Base-by-base conservation (phyloP, 2,329 filamentous ascomycete genomes). In the Cladosporium sp. region DNA sequence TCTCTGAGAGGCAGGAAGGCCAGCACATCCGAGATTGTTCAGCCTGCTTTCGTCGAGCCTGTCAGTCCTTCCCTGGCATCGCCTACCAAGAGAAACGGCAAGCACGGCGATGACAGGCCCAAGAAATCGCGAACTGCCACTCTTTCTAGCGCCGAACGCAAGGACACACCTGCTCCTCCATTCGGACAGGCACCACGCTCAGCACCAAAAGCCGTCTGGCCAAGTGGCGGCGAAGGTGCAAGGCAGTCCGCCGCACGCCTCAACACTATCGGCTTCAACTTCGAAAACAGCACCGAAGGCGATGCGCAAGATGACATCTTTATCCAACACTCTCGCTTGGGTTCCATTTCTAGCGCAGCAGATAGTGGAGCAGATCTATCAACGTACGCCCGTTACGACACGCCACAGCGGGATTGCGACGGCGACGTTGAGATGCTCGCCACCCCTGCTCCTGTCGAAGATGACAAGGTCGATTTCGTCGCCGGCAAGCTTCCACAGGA, bases 401-500 rank as follows among this genome's bases (percentile, higher is more conserved):
- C 46, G 15, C 53, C 56, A 38, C 58, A 55, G 32, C 53, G 57
- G 30, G 62, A 64, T 38, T 57, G 54, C n/a, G 61, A 64, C 38
- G 60, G 61, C n/a, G 65, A 66, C 39, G 54, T 60, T 19, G 56
- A 61, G 40, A 62, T 63, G 59, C 33, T 36, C 16, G 15, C 33
- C 25, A 20, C 39, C 30, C 18, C 25, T 11, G 11, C 19, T 18
- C 40, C 48, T 2, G 18, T 33, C n/a, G 39, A 47, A 29, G 49
- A 46, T 20, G 35, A 41, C 36, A 40, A 40, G 16, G 27, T 45
- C 32, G 49, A 51, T n/a, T 46, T 51, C 20, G 38, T 40, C 18
- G 16, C 41, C 12, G 27, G 27, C 22, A 16, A 18, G 7, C 69
- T 86, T 3, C 82, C 82, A 2, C 67, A 75, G 9, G 83, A 85